Percentiles rank a stretch among this genome's conserved stretches.
These are phyloP conservation scores for Kalanchoe fedtschenkoi DNA, from an alignment of 164 flowering plant species.

Conservation along the genomic window DNA sequence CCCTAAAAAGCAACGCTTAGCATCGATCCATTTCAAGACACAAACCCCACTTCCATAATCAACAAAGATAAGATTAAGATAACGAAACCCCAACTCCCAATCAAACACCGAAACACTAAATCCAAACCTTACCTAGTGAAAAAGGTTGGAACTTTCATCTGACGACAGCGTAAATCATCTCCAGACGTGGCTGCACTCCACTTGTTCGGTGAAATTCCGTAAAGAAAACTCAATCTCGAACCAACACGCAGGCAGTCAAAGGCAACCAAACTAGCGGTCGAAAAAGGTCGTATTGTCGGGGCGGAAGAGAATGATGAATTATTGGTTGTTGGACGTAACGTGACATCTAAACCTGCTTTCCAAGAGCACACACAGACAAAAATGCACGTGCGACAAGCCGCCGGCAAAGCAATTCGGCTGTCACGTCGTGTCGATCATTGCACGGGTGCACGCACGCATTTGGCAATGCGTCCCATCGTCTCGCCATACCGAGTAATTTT, in stretches of 20 bases:
- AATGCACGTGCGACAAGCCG: neutral
- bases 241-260: neutral
- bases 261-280: too few species aligned
- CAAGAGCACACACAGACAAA: neutral
- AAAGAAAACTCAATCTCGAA: neutral
- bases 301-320: neutral
- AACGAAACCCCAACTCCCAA: neutral
- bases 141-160: neutral
- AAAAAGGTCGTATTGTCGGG: constrained; percentile 4
- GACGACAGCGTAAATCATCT: neutral
- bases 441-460: neutral
- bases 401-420: neutral
- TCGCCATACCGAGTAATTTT: too few species aligned
- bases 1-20: neutral
- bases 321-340: neutral
- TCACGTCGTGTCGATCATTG: neutral
- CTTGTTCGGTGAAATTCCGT: neutral
- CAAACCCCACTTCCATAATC: neutral
- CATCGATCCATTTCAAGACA: neutral
- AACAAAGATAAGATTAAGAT: neutral
- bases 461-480: neutral
- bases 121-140: neutral
- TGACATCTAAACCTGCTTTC: neutral
- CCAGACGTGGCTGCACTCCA: neutral
- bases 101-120: neutral